Evolutionary conservation across 495 filamentous ascomycete species (phyloP), one percentile per base, ranked within the genome.

Genomic region (Neurospora tetrasperma): DNA sequence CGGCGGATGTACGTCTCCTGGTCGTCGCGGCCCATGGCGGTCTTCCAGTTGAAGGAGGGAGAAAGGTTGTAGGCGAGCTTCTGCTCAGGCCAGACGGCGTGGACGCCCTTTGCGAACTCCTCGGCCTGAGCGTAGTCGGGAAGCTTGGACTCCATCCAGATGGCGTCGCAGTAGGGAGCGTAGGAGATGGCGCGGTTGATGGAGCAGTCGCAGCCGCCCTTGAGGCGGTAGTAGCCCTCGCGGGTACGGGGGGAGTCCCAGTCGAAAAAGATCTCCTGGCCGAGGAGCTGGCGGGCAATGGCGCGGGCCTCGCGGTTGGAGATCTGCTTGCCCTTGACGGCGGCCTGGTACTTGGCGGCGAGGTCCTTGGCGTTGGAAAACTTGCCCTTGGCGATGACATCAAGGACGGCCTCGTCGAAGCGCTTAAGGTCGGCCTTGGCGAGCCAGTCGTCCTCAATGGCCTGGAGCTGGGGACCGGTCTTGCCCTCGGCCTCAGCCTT

Each of bases 91-190:
- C 91, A 98, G 23, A 94, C 92, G 69, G 93, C 91, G 81, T 98
- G 96, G 43, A 99, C 94, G 70, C 96, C 96, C 59, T 92, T 87
- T 31, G 96, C 96, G 76, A 99, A 99, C 78, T 98, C 92, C 85
- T 94, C 90, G 39, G 96, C 96, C 84, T 98, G 96, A 54, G 85
- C 82, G 83, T 89, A 98, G 81, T 98, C 96, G 62, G 96, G 96
- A 71, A 97, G 86, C 83, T 97, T 97, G 85, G 90, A 93, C 89
- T 99, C 96, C 96, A 99, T 99, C 96, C 96, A 99, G 82, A 99
- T 93, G 77, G 97, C 86, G 78, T 99, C 96, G 68, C 91, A 90
- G 84, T 97, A 98, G 10, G 96, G 96, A 3, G 94, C 96, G 79
- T 94, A 99, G 3, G 96, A 93, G 54, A 96, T 83, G 5, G 93